Base-by-base conservation (phyloP, 1,139 yeast species). In the Blastobotrys indianensis region DNA sequence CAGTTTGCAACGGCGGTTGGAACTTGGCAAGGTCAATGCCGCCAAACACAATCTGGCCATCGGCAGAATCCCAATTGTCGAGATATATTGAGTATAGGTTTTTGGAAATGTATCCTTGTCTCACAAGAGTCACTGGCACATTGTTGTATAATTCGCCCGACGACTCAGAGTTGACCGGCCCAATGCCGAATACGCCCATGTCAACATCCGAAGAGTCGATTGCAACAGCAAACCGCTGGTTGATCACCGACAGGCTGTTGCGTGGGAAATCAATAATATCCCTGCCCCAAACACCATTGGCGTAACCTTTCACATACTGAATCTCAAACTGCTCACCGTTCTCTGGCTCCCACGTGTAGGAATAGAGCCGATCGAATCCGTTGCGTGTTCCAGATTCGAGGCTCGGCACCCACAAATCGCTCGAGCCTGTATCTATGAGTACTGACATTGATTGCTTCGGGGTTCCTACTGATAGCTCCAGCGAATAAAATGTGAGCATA, bases 371-470 rank as follows among this genome's bases (percentile, higher is more conserved):
- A 17, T 52, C 52, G 44, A 49, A 55, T 25, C 59, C 58, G 30
- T 55, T 55, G 25, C 40, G 42, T 11, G 45, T 36, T 2, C 45
- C 48, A 12, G 42, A 33, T 8, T 42, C 38, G 6, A 54, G 52
- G 32, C 57, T 57, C 50, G 67, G 67, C 11, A 81, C 75, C 87
- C 87, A 82, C 51, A 80, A 67, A 62, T 82, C 88, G 3, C 85
- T 73, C 3, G 85, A 80, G 0, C 88, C 88, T 2, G 88, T 80
- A 58, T 82, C 90, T 37, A 82, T 62, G 2, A 60, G 47, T 6
- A 57, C 57, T 30, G 50, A 46, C 28, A 58, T 50, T 11, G 37
- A 39, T 49, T 60, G 63, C 10, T 46, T 37, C 5, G 63, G 63
- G 23, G 51, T 51, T 17, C 64, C 64, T 6, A 60, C 48, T 7